Percentiles rank a stretch among this genome's conserved stretches.
These are phyloP conservation scores for Funneliformis geosporum DNA, from an alignment of 192 early-diverging fungal species.

Conservation along the genomic window DNA sequence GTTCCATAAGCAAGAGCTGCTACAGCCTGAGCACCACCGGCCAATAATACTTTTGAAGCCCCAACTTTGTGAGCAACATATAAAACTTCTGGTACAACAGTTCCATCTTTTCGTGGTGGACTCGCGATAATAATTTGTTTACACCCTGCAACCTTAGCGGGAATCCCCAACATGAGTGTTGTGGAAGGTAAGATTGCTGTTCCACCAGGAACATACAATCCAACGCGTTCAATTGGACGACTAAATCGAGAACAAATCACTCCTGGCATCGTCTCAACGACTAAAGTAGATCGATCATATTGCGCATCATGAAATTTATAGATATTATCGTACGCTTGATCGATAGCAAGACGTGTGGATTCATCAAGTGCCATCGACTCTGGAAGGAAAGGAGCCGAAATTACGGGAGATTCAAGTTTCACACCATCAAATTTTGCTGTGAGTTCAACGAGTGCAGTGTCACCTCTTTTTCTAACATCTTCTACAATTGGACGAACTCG, in stretches of 20 bases:
- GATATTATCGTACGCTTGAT: constrained; percentile 94
- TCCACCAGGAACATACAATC: constrained; percentile 97
- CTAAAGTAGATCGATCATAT: constrained; percentile 63
- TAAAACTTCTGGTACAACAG: constrained; percentile 92
- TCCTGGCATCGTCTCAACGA: constrained; percentile 98
- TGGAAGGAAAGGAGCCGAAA: constrained; percentile 82
- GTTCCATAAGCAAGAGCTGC: constrained; percentile 99
- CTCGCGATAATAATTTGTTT: constrained; percentile 93
- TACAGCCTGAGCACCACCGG: constrained; percentile 98
- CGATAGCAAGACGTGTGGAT: constrained; percentile 79
- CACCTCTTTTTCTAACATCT: constrained; percentile 79
- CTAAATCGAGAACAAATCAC: constrained; percentile 92
- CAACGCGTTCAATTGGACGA: constrained; percentile 94
- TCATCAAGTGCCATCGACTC: constrained; percentile 59
- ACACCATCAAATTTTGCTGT: constrained; percentile 93
- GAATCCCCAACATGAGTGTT: constrained; percentile 95
- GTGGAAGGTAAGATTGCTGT: constrained; percentile 95
- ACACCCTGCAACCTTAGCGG: constrained; percentile 96
- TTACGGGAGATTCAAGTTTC: constrained; percentile 64
- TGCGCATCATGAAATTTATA: constrained; percentile 93
- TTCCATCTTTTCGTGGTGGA: constrained; percentile 90
- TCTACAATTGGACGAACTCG: constrained; percentile 91
- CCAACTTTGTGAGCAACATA: constrained; percentile 98
- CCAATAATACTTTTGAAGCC: constrained; percentile 85
- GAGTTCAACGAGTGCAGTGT: constrained; percentile 78